These are phyloP conservation scores for Boletus sp. DNA, from an alignment of 1,284 basidiomycete genomes.

Conservation along the genomic window DNA sequence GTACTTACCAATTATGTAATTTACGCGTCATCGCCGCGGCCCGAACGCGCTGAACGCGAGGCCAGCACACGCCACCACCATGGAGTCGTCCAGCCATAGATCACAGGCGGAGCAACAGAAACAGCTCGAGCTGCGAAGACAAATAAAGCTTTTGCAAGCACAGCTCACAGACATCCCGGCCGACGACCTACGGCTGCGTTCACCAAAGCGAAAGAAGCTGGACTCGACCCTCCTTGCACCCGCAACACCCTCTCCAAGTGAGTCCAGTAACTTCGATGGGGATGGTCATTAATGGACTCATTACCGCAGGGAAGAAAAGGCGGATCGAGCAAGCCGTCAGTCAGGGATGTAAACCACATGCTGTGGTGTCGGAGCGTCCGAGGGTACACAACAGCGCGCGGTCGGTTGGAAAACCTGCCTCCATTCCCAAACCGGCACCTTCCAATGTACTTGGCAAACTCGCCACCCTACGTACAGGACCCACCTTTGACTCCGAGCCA, in stretches of 20 bases:
- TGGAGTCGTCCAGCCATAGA: conserved; percentile 43
- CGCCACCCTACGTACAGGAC: conserved; percentile 23
- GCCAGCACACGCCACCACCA: conserved; percentile 18
- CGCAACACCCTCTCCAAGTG: conserved; percentile 72
- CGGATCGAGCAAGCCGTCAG: conserved; percentile 28
- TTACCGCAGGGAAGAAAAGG: conserved; percentile 53
- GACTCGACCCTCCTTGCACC: conserved; percentile 56
- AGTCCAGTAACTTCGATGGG: conserved; percentile 29
- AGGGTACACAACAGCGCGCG: conserved; percentile 15
- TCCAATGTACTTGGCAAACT: conserved; percentile 37
- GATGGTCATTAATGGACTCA: conserved; percentile 19
- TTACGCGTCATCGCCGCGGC: conserved; percentile 24
- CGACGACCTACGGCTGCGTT: conserved; percentile 33
- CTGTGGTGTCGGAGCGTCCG: conserved; percentile 17
- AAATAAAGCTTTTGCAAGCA: conserved; percentile 48
- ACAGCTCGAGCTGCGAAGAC: conserved; percentile 44
- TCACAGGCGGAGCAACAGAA: conserved; percentile 31
- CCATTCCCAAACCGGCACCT: conserved; percentile 29
- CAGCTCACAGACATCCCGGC: conserved; percentile 44
- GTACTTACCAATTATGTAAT: conserved; percentile 23
- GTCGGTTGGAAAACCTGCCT: conserved; percentile 9
- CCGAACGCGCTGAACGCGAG: conserved; percentile 23
- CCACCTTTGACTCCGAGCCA: conserved; percentile 25
- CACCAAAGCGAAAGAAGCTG: conserved; percentile 55
- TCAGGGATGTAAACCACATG: conserved; percentile 27